Base-by-base conservation (phyloP, 495 filamentous ascomycete genomes). In the Neurospora sp. region DNA sequence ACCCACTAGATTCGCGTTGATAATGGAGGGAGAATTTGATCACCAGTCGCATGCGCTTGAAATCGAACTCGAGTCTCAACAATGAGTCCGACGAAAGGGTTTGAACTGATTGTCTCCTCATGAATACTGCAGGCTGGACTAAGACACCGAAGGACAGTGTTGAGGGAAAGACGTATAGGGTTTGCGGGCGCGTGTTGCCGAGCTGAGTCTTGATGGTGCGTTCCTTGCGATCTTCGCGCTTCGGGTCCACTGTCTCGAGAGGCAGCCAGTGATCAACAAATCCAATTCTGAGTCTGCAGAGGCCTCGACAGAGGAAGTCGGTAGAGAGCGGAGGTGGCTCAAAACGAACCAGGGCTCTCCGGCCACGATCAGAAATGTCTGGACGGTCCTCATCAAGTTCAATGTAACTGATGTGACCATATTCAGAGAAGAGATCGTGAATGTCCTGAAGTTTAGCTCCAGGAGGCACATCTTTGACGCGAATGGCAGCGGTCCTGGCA, bases 61-160 rank as follows among this genome's bases (percentile, higher is more conserved):
- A 79, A 71, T 90, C 84, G n/a, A 85, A 78, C 14, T 75, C 77
- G 14, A 90, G 40, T 35, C 72, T 74, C 77, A 79, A 31, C 5
- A 38, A 31, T 2, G 62, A 23, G 2, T 73, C 69, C 5, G 16
- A 16, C 12, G 70, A 35, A 5, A 72, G 35, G 37, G 54, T 44
- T 3, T 37, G 35, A 3, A 84, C 72, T 1, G 78, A 84, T 16
- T 84, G 78, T 80, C 91, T 87, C 0, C 71, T 77, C 82, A 87
- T 87, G 81, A 92, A 86, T 7, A 80, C 78, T 1, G 78, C 78
- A 6, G 79, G 78, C 6, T 83, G 74, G 37, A 83, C 73, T 76
- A 89, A 84, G 27, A 91, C 74, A 1, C 90, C 90, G 72, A 92
- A 90, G 38, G 85, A 80, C 11, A 90, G 70, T 4, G 75, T 73